A percentile compares a stretch with the other conserved stretches of the same genome.
Evolutionary conservation across 2,329 filamentous ascomycete species (phyloP).

Genomic region (Botryotinia calthae): DNA sequence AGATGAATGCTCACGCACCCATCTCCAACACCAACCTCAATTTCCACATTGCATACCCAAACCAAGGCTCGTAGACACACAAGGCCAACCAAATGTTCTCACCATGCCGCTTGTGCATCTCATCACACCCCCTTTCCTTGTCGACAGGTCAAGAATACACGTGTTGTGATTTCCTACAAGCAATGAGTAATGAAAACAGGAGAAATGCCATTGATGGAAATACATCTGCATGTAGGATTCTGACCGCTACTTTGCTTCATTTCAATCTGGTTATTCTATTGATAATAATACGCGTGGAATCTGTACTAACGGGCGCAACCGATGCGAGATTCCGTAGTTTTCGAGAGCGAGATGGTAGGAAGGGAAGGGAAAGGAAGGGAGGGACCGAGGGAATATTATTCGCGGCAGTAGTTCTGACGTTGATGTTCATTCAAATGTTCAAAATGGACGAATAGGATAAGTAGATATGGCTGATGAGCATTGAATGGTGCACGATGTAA

Average conservation of each 20-base stretch:
- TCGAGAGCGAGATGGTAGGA: neutral
- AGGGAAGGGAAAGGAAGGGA: neutral
- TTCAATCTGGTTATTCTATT: neutral
- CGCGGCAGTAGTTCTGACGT: neutral
- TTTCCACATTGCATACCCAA: neutral
- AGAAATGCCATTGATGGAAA: neutral
- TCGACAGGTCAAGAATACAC: neutral
- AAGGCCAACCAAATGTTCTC: neutral
- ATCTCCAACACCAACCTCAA: neutral
- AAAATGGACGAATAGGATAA: neutral
- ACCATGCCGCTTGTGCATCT: neutral
- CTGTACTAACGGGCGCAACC: neutral
- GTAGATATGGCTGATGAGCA: neutral
- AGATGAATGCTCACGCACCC: neutral
- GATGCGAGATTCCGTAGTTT: neutral
- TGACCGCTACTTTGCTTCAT: slow-evolving; percentile 1
- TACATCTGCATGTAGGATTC: neutral
- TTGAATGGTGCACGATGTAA: neutral
- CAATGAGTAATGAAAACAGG: neutral
- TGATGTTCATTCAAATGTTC: neutral
- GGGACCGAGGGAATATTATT: neutral
- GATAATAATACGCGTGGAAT: neutral
- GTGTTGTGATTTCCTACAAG: neutral
- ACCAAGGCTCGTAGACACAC: neutral
- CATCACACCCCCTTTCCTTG: neutral